Base-by-base conservation (phyloP, 345 rosid species). In the Conringia planisiliqua region DNA sequence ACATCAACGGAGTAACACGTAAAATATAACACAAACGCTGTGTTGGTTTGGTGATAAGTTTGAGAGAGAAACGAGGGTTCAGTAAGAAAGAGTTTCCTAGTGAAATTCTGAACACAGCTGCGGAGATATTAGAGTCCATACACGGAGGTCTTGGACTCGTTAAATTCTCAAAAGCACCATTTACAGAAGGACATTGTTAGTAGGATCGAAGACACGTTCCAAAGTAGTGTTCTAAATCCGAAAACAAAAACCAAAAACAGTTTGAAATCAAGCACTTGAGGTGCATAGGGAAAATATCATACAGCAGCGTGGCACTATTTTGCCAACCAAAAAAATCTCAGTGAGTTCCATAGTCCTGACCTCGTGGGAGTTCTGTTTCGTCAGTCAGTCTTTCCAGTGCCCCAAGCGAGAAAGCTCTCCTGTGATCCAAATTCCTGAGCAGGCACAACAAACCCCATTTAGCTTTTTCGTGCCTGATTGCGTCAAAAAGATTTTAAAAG, bases 371-470 rank as follows among this genome's bases (percentile, higher is more conserved):
- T 47, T 12, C 9, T 38, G 36, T 39, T 71, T 46, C 30, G 29
- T 79, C 77, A 82, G 73, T 83, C 87, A 7, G 69, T 73, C 83
- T 85, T 83, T 71, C 87, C 78, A 42, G 85, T 86, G 9, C 97
- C 97, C 90, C 93, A 95, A 33, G 97, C 83, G 22, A 79, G 50
- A 75, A 79, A 90, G 88, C 99, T 95, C 6, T 95, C 99, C 79
- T 95, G 96, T 6, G 99, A 95, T 78, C 87, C 92, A 78, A 95
- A 95, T 27, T 92, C 99, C 99, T 92, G 69, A 52, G 79, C 42
- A 78, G 0, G 5, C 22, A 67, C 17, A 26, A 44, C 71, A 75
- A 40, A 29, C 14, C 27, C 0, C 38, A 20, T 46, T 63, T 35
- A 4, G 18, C 32, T 3, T 27, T 24, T 43, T 33, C 70, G 9